Evolutionary conservation across 257 asterid genomes (phyloP).

Genomic region (Salvia splendens): DNA sequence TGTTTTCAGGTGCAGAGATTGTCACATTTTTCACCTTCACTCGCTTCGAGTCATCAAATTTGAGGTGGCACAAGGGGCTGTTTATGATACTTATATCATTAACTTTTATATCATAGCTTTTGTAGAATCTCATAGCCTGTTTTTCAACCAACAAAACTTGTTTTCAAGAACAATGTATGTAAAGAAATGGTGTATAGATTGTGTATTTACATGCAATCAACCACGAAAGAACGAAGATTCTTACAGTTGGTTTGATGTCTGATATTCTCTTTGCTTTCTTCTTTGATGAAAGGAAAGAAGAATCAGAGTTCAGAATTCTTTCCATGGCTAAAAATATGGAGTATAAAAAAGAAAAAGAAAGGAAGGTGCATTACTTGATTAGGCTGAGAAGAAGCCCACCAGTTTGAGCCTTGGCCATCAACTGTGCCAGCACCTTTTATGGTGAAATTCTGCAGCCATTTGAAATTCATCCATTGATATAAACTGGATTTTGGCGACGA

Average conservation of each 20-base stretch:
- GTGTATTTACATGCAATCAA: neutral
- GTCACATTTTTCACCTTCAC: constrained; percentile 62
- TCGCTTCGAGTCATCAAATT: constrained; percentile 66
- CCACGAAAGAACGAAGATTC: constrained; percentile 30
- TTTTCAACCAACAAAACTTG: constrained; percentile 1
- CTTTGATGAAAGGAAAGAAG: constrained; percentile 14
- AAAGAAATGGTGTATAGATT: too few relatives aligned
- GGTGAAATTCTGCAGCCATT: constrained; percentile 70
- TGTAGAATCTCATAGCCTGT: constrained; percentile 82
- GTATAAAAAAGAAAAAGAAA: neutral
- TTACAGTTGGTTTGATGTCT: constrained; percentile 71
- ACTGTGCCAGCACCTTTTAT: constrained; percentile 71
- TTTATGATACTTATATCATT: constrained; percentile 52
- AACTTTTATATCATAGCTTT: constrained; percentile 54
- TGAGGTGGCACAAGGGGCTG: constrained; percentile 80
- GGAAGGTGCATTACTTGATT: constrained; percentile 41
- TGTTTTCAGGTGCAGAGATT: constrained; percentile 67
- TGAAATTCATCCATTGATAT: constrained; percentile 78
- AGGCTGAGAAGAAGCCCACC: constrained; percentile 62
- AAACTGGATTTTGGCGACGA: constrained; percentile 67
- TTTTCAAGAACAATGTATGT: too few relatives aligned
- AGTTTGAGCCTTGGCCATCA: constrained; percentile 82
- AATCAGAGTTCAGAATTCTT: neutral
- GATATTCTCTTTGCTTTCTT: constrained; percentile 44
- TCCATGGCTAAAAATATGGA: neutral